A percentile compares a stretch with the other conserved stretches of the same genome.
These are phyloP conservation scores for Leptographium wingfieldii DNA, from an alignment of 2,329 filamentous ascomycete genomes.

Conservation along the genomic window DNA sequence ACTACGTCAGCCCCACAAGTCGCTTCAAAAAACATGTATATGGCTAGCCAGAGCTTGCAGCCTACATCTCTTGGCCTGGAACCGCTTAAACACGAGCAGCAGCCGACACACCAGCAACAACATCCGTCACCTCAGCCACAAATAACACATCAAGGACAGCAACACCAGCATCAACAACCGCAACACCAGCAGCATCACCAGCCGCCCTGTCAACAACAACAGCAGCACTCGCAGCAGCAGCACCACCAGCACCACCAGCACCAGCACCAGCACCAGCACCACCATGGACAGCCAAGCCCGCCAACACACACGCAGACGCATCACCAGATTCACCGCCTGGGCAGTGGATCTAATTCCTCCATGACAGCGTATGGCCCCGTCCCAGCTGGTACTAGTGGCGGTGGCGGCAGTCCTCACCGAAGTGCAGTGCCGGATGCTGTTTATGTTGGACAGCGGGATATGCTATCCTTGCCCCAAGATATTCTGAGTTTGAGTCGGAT, in stretches of 20 bases:
- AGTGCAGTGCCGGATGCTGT: conserved; percentile 35
- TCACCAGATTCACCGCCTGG: conserved; percentile 2
- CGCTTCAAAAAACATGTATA: conserved; percentile 50
- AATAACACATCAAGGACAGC: conserved; percentile 15
- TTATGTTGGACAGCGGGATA: conserved; percentile 49
- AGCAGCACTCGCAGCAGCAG: conserved; percentile 5
- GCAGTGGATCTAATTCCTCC: conserved; percentile 30
- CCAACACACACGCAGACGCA: background rate
- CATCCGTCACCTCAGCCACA: conserved; percentile 24
- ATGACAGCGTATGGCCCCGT: conserved; percentile 57
- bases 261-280: conserved; percentile 16
- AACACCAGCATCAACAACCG: conserved; percentile 2
- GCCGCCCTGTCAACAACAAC: conserved; percentile 16
- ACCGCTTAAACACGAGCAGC: conserved; percentile 41
- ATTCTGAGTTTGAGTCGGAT: conserved; percentile 56
- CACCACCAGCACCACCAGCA: conserved; percentile 22
- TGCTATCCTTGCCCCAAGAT: conserved; percentile 65
- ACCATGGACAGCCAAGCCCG: background rate
- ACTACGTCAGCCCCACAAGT: conserved; percentile 30
- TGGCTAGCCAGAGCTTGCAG: conserved; percentile 40
- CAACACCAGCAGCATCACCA: conserved; percentile 18
- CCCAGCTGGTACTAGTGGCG: conserved; percentile 16
- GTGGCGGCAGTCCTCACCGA: conserved; percentile 52
- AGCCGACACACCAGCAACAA: conserved; percentile 11
- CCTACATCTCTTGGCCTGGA: conserved; percentile 46